Evolutionary conservation across 768 basidiomycete genomes (phyloP).

Genomic region (Crassisporium funariophilum): DNA sequence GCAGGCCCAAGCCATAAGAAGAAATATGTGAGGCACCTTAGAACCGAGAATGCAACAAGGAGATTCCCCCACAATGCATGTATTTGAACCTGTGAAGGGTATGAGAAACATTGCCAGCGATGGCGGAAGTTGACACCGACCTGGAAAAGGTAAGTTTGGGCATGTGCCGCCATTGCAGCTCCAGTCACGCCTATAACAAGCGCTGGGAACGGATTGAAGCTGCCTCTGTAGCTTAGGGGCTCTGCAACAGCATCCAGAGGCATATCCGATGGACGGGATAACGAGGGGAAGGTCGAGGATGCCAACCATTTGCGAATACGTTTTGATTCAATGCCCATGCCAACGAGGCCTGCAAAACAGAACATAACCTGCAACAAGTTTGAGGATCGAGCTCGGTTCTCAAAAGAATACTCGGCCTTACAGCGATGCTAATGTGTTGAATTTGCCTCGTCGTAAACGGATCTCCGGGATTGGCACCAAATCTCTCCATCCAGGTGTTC

Average conservation of each 20-base stretch:
- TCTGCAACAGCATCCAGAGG: constrained; percentile 53
- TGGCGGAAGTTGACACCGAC: constrained; percentile 31
- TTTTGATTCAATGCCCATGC: constrained; percentile 89
- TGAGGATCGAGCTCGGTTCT: background rate
- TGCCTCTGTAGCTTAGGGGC: constrained; percentile 71
- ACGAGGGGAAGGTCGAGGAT: constrained; percentile 45
- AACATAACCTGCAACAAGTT: constrained; percentile 69
- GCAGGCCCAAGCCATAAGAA: constrained; percentile 91
- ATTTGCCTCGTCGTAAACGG: constrained; percentile 91
- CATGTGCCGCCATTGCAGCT: constrained; percentile 90
- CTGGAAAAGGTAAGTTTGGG: constrained; percentile 90
- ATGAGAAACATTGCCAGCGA: background rate
- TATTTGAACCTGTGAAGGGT: constrained; percentile 67
- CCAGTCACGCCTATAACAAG: constrained; percentile 94
- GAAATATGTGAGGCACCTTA: constrained; percentile 90
- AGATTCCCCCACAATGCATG: constrained; percentile 91
- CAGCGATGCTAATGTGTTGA: constrained; percentile 94
- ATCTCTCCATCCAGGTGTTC: constrained; percentile 97
- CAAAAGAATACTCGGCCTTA: constrained; percentile 30
- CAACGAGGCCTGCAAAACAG: constrained; percentile 89
- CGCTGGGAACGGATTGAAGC: constrained; percentile 93
- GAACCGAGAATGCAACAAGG: constrained; percentile 72
- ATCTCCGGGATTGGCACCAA: constrained; percentile 78
- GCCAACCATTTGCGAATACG: constrained; percentile 74
- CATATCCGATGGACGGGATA: constrained; percentile 24